Base-by-base conservation (phyloP, 306 rosid species). In the Amphicarpaea edgeworthii region DNA sequence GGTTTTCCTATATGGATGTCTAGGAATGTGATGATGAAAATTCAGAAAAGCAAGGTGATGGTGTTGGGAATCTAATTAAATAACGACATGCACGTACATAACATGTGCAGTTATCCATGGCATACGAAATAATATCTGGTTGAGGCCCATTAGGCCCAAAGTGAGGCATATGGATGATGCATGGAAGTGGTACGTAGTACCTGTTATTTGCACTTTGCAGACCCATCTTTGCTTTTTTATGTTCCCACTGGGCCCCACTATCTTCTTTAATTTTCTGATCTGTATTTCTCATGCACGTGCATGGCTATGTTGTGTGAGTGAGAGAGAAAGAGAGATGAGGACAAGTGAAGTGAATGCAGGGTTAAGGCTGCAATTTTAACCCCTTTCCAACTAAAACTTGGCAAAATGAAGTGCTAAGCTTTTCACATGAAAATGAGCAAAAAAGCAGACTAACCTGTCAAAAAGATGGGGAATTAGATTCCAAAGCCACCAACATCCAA, bases 351-450 rank as follows among this genome's bases (percentile, higher is more conserved):
- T 60, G 83, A 72, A 60, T 21, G 70, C 82, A 54, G 78, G 57
- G 76, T 40, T 68, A 86, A 90, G 78, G 93, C 91, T 88, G 86
- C 89, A 68, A 77, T 78, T 78, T 46, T 54, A 83, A 77, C 66
- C 38, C 77, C 87, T 86, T 87, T 86, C 83, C 83, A 79, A 72
- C 86, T 77, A 62, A 46, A 80, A 77, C 77, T 70, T 86, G 72
- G 79, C 83, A 58, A 72, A 75, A 79, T 62, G 72, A 67, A 84
- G 85, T 54, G 62, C 30, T 74, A 73, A 73, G 79, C 87, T 87
- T 87, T 83, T 75, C 66, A 26, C 86, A 76, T 86, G 57, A 73
- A 88, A 88, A 80, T 81, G 76, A 85, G 82, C 75, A 40, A 15
- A 65, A 70, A 30, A 30, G 37, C 37, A 30, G 37, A n/a, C n/a